Base-by-base conservation (phyloP, 768 basidiomycete species). In the Macrolepiota albuminosa region DNA sequence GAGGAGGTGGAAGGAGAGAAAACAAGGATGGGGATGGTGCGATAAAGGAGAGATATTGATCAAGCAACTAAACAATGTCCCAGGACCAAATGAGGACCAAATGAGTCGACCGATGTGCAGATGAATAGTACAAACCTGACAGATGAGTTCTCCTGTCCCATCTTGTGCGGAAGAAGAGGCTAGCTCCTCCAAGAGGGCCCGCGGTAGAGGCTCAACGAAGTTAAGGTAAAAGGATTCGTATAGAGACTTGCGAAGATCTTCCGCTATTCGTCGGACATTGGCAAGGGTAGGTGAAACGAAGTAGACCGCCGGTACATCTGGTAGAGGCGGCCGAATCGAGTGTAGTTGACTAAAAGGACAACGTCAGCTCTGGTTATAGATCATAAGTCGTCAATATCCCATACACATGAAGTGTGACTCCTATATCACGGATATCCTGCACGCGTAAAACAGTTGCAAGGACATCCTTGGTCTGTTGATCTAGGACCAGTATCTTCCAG, bases 371-470 rank as follows among this genome's bases (percentile, higher is more conserved):
- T 4, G 4, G n/a, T 43, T n/a, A 61, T 8, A 47, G 39, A 59
- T 59, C 2, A 48, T 26, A 52, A 33, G 40, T 64, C 21, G 48
- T n/a, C 46, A 43, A 26, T 59, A 51, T 63, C 18, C 93, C 93
- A 67, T 78, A 98, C 95, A 98, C 94, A 76, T 99, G 97, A 60
- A 99, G 80, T 9, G 97, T 99, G 45, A 99, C 95, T 36, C 97
- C 97, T 52, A 93, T 91, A 68, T 98, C 96, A 58, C 97, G 84
- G 62, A 99, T 80, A 75, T 98, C 97, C 73, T 98, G 95, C 7
- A 99, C 97, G 56, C 95, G 86, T 64, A 99, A 76, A 21, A 94
- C 90, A 1, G 96, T 98, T 16, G 97, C 97, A 40, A 99, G 81
- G 24, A 98, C 88, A 71, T 98, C 97, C 72, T 98, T 97, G 26